Base-by-base conservation (phyloP, 805 yeast genomes). In the Starmerella floris region DNA sequence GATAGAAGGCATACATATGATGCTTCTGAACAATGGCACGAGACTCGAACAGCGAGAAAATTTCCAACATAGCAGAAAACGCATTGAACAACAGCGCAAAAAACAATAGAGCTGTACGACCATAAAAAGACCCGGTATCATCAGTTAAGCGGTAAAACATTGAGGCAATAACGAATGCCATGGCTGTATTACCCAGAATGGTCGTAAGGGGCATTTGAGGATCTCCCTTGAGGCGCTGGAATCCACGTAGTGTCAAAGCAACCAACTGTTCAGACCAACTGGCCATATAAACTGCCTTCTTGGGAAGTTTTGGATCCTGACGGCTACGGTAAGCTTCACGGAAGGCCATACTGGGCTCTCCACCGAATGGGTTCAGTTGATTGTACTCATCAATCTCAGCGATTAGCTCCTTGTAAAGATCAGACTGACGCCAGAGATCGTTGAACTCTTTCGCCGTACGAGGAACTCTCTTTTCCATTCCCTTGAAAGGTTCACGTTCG, bases 21-120 rank as follows among this genome's bases (percentile, higher is more conserved):
- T 82, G 93, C 55, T 82, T 81, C 52, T 71, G 72, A 23, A 79
- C 69, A 48, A 82, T 74, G 37, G 77, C 72, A 49, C 80, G 68
- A 35, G 72, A 65, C 20, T 63, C 69, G 51, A 74, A 65, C 53
- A 70, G 57, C 35, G 62, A 60, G 38, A 67, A 56, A 32, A 69
- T 70, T 55, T 77, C 82, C 49, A 76, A 71, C 51, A 76, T 63
- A 3, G 80, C 66, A 25, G 74, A 61, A 60, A 77, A 70, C 10
- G 79, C 77, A 56, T 74, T 77, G 56, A 73, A 76, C 48, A 79
- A 63, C 10, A 75, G 62, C 20, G 75, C 65, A 51, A 76, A 79
- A 60, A 74, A 79, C 4, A 78, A 51, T 23, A 70, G 64, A 53
- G 83, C 82, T 45, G 80, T 77, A 50, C 83, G 66, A 6, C 78